Conservation (phyloP, 768 basidiomycete genomes). For the Asterophora lycoperdoides region DNA sequence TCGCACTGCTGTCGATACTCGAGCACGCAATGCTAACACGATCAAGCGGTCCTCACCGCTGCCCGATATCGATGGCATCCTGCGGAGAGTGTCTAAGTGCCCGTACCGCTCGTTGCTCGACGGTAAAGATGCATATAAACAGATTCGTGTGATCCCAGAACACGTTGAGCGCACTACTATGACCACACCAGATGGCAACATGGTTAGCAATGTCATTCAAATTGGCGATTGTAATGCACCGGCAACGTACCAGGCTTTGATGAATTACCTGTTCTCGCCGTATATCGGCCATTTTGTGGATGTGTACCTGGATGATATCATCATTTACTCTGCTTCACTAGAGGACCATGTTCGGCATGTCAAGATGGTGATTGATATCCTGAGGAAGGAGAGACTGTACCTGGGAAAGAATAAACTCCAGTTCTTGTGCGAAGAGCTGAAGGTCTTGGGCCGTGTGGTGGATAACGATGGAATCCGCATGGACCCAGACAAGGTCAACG, state of each 20-base stretch:
- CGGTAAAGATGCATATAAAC: constrained; percentile 26
- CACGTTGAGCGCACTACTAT: constrained; percentile 22
- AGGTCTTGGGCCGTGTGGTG: constrained; percentile 24
- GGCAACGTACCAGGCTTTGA: too few species aligned
- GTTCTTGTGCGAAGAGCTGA: constrained; percentile 11
- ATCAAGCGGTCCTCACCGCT: constrained; percentile 28
- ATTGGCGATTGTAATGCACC: too few species aligned
- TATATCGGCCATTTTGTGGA: constrained; percentile 31
- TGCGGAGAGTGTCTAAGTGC: constrained; percentile 24
- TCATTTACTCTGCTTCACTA: constrained; percentile 26
- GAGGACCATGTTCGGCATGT: constrained; percentile 31
- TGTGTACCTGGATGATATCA: too few species aligned
- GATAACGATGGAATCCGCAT: constrained; percentile 32
- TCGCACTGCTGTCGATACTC: constrained; percentile 31
- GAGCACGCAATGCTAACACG: constrained; percentile 35
- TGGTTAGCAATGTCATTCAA: constrained; percentile 32
- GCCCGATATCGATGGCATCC: constrained; percentile 32
- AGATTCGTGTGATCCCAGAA: constrained; percentile 11
- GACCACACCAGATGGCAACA: constrained; percentile 28
- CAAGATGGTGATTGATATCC: constrained; percentile 20
- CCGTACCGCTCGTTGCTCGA: constrained; percentile 32
- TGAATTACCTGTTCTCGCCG: constrained; percentile 25
- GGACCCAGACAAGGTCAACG: constrained; percentile 37
- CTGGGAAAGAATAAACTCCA: too few species aligned
- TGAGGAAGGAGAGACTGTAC: constrained; percentile 20